Base-by-base conservation (phyloP, 345 rosid species). In the Aegle marmelos region DNA sequence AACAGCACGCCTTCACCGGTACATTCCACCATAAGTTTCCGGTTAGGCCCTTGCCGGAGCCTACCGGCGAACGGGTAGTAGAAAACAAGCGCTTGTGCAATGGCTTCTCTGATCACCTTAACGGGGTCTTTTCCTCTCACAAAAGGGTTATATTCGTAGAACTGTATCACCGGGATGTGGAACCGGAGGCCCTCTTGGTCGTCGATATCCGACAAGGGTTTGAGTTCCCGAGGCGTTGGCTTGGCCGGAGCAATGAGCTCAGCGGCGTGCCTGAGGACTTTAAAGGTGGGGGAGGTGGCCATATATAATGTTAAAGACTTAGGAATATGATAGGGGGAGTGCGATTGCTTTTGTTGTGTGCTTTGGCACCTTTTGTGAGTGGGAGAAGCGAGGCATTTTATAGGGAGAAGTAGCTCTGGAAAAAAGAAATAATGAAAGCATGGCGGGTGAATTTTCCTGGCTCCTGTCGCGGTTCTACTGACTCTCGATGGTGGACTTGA, bases 21-120 rank as follows among this genome's bases (percentile, higher is more conserved):
- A 45, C 92, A 91, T 28, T 89, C 94, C 86, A 91, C 90, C 36
- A 77, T 69, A 6, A 89, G 91, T 71, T 88, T 89, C 11, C 87
- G 74, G 78, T 86, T 80, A 2, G 74, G 54, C 13, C 79, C 76
- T 70, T 91, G 89, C 39, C 83, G 77, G 33, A 89, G 88, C 77
- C 91, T 70, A 11, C 94, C 92, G 6, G 92, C 94, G 2, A 89
- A 76, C 0, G 91, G 92, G 48, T 89, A 87, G 56, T 86, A 91
- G 67, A 69, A 78, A 34, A 88, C 91, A 3, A 91, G 83, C 2
- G 88, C 30, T 25, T 82, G 50, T 0, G 89, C 75, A 0, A 89
- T 77, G n/a, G 87, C 94, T 36, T 41, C 82, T 64, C 73, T 80
- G 17, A 91, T 73, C 53, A 85, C 82, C 73, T 70, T 54, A 30